Base-by-base conservation (phyloP, 495 filamentous ascomycete genomes). In the Talaromyces liani region DNA sequence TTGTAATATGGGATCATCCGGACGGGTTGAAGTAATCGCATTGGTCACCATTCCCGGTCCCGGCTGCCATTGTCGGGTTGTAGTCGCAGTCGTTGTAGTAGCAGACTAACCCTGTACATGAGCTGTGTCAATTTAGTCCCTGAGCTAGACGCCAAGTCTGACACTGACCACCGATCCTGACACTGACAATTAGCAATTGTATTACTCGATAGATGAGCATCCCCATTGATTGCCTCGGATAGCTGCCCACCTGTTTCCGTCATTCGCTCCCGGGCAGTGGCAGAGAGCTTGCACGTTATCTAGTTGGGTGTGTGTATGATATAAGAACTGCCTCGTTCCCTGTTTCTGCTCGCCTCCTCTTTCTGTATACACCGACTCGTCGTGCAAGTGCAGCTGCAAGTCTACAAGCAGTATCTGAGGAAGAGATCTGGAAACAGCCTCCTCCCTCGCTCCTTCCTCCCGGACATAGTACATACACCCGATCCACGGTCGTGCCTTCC, bases 181-280 rank as follows among this genome's bases (percentile, higher is more conserved):
- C 18, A 25, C 49, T 54, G 53, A 29, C 22, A 56, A 56, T 56
- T 56, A 56, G 53, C 53, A 56, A 56, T 56, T 29, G 53, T 56
- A 56, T 56, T 56, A 56, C 53, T 56, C 53, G 53, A 56, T 56
- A 49, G 45, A 29, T 56, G 53, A 27, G 3, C 27, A 56, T 41
- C 36, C 36, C 36, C 36, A 41, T 41, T 16, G 45, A 49, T 49
- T 49, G 45, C 45, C 45, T 49, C 45, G 45, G 45, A 49, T 49
- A 49, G 45, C 45, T 49, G 45, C 45, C 45, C 45, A 49, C 45
- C 45, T 49, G 2, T 49, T 49, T 49, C 45, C 45, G 45, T 3
- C 45, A 20, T 20, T 49, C 45, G 6, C 45, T 49, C 45, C 45
- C 45, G 45, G 45, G n/a, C 45, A 49, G 45, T 49, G 45, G n/a